Percentiles rank a stretch among this genome's conserved stretches.
These are phyloP conservation scores for Phaeophleospora eucalypticola DNA, from an alignment of 2,329 filamentous ascomycete genomes.

Conservation along the genomic window DNA sequence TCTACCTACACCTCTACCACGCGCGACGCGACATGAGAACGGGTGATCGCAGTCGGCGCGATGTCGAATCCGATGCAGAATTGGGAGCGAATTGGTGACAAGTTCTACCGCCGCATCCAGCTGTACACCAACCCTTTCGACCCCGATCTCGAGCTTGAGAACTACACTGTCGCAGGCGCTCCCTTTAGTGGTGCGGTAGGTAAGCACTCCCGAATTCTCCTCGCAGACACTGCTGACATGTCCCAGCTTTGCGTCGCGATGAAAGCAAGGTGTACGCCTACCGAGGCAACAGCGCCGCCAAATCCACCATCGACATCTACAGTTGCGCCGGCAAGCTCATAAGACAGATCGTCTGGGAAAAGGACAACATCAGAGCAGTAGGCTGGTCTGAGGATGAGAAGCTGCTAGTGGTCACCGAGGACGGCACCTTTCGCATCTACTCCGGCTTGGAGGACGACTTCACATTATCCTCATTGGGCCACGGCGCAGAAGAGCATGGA, in stretches of 20 bases:
- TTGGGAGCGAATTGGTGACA: conserved; percentile 91
- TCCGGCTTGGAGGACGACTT: conserved; percentile 93
- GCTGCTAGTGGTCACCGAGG: conserved; percentile 79
- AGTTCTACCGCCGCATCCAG: conserved; percentile 91
- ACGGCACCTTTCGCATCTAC: conserved; percentile 87
- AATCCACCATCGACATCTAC: conserved; percentile 89
- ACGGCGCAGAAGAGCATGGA: conserved; percentile 80
- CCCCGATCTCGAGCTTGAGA: conserved; percentile 88
- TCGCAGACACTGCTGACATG: conserved; percentile 21
- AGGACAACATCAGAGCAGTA: conserved; percentile 77
- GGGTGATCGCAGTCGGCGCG: conserved; percentile 2
- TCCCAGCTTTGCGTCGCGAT: conserved; percentile 80
- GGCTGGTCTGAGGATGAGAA: conserved; percentile 97
- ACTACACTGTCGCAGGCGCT: conserved; percentile 86
- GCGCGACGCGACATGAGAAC: background rate
- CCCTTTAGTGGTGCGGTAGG: conserved; percentile 91
- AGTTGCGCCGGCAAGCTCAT: conserved; percentile 88
- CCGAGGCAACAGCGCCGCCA: conserved; percentile 65
- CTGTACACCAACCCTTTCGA: conserved; percentile 93
- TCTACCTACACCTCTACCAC: too few relatives aligned
- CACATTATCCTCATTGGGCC: conserved; percentile 85
- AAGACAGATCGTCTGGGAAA: conserved; percentile 65
- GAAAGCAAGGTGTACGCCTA: conserved; percentile 78
- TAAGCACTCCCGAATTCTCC: conserved; percentile 41
- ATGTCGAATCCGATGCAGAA: conserved; percentile 70